Base-by-base conservation (phyloP, 768 basidiomycete species). In the Lentinula raphanica region DNA sequence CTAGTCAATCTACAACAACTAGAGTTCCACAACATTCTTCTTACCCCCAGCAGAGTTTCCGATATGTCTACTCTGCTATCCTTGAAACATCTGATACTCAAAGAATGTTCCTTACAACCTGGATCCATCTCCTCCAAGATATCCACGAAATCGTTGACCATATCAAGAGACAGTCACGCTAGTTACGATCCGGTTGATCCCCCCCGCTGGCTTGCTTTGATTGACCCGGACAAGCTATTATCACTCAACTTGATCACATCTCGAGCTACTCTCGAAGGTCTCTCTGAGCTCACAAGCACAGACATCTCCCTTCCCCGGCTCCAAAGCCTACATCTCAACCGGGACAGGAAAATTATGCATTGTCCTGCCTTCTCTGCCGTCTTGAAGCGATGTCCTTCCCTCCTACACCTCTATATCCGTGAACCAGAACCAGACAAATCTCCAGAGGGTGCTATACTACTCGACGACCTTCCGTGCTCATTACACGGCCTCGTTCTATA, bases 1-100 rank as follows among this genome's bases (percentile, higher is more conserved):
- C 60, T 62, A 25, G 36, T 27, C n/a, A 60, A 56, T 49, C 50
- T 62, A 21, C 45, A 32, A 17, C 25, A 48, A 5, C 36, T 62
- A 12, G 48, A 35, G 17, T 58, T 62, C 28, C 15, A 35, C 12
- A 40, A 36, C 38, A 39, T 55, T 12, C 38, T 57, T 6, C 50
- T 62, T 8, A 44, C 38, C 21, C 29, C 54, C 8, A 25, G 40
- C 25, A 28, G 53, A 40, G 48, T 40, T 31, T 29, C 42, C 5
- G 11, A 49, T 25, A 53, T 62, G 15, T 53, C 59, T 11, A 56
- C 39, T 17, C 42, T 53, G 21, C 19, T n/a, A 7, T 51, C 62
- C 44, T 51, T 62, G 31, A 32, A 49, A n/a, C 27, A n/a, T 28
- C 39, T 62, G 4, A 31, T 36, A 12, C 45, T 60, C 45, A 49